A percentile compares a stretch with the other conserved stretches of the same genome.
These are phyloP conservation scores for Parasitella parasitica DNA, from an alignment of 371 early-diverging fungal species.

Conservation along the genomic window DNA sequence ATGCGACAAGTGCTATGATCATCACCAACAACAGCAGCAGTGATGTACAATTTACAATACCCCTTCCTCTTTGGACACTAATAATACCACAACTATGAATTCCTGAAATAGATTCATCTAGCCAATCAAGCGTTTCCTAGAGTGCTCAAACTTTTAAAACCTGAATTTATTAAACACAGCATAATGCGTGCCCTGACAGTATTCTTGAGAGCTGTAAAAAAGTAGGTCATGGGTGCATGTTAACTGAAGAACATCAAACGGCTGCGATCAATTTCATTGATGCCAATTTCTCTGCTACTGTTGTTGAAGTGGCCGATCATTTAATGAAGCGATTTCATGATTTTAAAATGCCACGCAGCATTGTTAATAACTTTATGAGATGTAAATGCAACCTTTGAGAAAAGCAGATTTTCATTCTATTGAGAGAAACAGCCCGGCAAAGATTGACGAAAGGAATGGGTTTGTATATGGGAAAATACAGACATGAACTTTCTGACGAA, in stretches of 20 bases:
- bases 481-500: slow-evolving; percentile 3
- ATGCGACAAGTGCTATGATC: slow-evolving; percentile 45
- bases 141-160: no score
- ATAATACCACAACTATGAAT: background rate
- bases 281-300: no score
- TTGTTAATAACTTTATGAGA: slow-evolving; percentile 15
- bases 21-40: background rate
- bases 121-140: no score
- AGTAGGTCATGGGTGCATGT: no score
- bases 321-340: slow-evolving; percentile 7
- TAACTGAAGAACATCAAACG: no score
- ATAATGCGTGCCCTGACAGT: slow-evolving; percentile 9
- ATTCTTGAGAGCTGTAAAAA: slow-evolving; percentile 11
- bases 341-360: slow-evolving; percentile 11
- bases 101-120: no score
- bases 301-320: slow-evolving; percentile 16
- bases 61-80: background rate
- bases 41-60: background rate
- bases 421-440: background rate
- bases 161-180: no score
- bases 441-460: background rate
- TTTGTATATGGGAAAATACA: slow-evolving; percentile 9
- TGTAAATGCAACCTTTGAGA: slow-evolving; percentile 8
- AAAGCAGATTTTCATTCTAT: slow-evolving; percentile 17
- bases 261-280: no score